Conservation (phyloP, 345 rosid species). For the Cardiospermum halicacabum region DNA sequence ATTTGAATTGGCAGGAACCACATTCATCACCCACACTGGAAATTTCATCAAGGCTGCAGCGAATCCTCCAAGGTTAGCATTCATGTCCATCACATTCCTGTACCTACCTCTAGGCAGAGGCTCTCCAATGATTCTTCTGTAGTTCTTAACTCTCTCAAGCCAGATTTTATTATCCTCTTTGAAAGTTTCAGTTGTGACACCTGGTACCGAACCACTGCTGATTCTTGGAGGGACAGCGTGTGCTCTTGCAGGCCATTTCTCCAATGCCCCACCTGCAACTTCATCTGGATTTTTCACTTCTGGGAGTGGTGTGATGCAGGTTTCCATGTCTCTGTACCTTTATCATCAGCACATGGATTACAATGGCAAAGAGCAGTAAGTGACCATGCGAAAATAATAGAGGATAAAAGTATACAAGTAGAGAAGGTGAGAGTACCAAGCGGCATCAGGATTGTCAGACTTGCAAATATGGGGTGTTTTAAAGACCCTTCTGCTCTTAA, state of each 20-base stretch:
- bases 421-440: slow-evolving; percentile 46
- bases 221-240: slow-evolving; percentile 81
- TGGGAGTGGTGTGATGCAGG: slow-evolving; percentile 79
- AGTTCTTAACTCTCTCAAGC: slow-evolving; percentile 64
- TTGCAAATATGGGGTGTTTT: slow-evolving; percentile 68
- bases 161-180: slow-evolving; percentile 72
- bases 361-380: slow-evolving; percentile 11
- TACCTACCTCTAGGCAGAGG: slow-evolving; percentile 63
- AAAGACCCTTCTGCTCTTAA: slow-evolving; percentile 34
- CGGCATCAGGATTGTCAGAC: slow-evolving; percentile 56
- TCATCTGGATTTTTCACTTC: slow-evolving; percentile 62
- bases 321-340: slow-evolving; percentile 79
- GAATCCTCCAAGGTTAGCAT: slow-evolving; percentile 88
- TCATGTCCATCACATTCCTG: slow-evolving; percentile 94
- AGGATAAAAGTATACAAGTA: not conserved
- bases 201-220: slow-evolving; percentile 59
- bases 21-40: slow-evolving; percentile 94
- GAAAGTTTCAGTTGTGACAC: slow-evolving; percentile 56
- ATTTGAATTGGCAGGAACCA: slow-evolving; percentile 62
- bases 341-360: not conserved
- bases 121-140: slow-evolving; percentile 45
- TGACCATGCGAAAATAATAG: not conserved
- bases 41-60: slow-evolving; percentile 66
- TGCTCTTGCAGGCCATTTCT: slow-evolving; percentile 89
- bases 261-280: slow-evolving; percentile 72